phyloP scores from a whole-genome alignment of 2,329 filamentous ascomycete genomes.

The Fusarium equiseti region DNA sequence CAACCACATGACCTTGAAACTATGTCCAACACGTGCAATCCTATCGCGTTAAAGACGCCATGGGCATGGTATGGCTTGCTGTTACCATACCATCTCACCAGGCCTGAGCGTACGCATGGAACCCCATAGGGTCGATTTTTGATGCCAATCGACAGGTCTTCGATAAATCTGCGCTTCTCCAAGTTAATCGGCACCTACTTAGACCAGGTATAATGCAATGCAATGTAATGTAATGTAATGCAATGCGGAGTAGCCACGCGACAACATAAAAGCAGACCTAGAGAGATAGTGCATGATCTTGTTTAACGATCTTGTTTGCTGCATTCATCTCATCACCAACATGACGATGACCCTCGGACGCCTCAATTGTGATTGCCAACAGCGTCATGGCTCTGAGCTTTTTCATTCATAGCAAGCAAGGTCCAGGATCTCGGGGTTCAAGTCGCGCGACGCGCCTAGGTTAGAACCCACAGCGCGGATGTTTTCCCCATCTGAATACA shows the following conservation, averaged over 20 bases:
- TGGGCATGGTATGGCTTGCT: constrained; percentile 6
- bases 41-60: constrained; percentile 14
- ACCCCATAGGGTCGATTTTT: not conserved
- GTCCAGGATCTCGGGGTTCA: constrained; percentile 35
- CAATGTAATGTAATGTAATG: constrained; percentile 1
- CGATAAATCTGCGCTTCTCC: not conserved
- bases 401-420: constrained; percentile 21
- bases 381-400: constrained; percentile 8
- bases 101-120: constrained; percentile 26
- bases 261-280: constrained; percentile 6
- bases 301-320: constrained; percentile 19
- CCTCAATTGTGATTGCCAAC: constrained; percentile 14
- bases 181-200: constrained; percentile 1
- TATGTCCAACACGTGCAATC: constrained; percentile 34
- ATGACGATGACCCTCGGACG: constrained; percentile 8
- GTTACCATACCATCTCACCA: constrained; percentile 12
- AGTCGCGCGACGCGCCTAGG: constrained; percentile 26
- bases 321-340: constrained; percentile 18
- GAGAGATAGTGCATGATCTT: constrained; percentile 5
- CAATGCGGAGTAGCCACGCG: constrained; percentile 8
- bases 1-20: constrained; percentile 41
- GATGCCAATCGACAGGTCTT: not conserved
- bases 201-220: not conserved
- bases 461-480: constrained; percentile 22
- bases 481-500: constrained; percentile 26